phyloP scores from a whole-genome alignment of 495 filamentous ascomycete genomes.

The Trichoderma reesei region DNA sequence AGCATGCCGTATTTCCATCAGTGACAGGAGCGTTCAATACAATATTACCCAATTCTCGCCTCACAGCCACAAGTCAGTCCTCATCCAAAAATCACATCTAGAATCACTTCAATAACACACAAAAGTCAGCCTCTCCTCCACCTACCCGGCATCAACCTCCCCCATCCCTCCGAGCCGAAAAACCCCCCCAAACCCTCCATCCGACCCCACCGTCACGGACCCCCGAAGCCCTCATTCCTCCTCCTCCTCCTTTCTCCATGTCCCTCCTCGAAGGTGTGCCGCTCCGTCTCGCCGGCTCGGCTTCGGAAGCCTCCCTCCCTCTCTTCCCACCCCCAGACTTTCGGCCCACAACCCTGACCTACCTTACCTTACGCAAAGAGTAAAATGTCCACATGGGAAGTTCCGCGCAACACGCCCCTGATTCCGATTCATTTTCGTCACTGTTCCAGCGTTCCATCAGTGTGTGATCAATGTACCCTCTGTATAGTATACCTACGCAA shows the following conservation, averaged over 20 bases:
- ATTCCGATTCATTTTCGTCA: slow-evolving; percentile 8
- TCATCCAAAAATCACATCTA: background rate
- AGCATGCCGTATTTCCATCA: too few species aligned
- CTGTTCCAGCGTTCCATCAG: background rate
- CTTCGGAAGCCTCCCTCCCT: background rate
- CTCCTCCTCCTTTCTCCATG: background rate
- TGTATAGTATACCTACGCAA: too few species aligned
- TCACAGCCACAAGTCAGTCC: background rate
- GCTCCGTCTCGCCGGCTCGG: slow-evolving; percentile 4
- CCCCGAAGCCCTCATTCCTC: background rate
- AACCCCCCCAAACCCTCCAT: background rate
- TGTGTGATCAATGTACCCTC: too few species aligned
- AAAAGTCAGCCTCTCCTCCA: background rate
- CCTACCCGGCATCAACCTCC: background rate
- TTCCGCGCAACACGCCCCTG: background rate
- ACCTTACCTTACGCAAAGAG: background rate
- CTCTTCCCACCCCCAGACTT: background rate
- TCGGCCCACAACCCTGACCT: background rate
- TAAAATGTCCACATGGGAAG: background rate
- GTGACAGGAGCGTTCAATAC: too few species aligned
- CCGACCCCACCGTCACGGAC: background rate
- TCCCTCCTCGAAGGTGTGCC: background rate
- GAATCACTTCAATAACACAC: background rate
- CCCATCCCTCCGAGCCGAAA: background rate
- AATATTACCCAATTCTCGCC: too few species aligned